Evolutionary conservation across 805 yeast species (phyloP).

Genomic region (Starmerella lactis-condensi): DNA sequence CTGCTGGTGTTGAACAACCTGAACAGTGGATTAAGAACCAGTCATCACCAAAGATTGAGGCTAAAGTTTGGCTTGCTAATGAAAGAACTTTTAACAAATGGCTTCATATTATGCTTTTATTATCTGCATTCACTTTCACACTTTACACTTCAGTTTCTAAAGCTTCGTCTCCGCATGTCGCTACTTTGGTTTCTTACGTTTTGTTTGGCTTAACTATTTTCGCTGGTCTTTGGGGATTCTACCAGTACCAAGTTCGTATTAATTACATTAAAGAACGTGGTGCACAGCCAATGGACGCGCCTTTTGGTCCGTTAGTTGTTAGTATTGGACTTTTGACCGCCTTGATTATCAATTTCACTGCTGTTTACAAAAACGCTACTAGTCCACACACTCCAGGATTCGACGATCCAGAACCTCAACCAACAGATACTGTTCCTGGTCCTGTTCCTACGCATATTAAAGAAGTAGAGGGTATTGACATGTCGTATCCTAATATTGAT

Average conservation of each 20-base stretch:
- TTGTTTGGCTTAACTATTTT: slow-evolving; percentile 70
- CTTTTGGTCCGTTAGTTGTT: slow-evolving; percentile 71
- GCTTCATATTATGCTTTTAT: slow-evolving; percentile 72
- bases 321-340: slow-evolving; percentile 51
- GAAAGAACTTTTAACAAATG: slow-evolving; percentile 94
- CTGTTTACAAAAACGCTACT: slow-evolving; percentile 44
- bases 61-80: slow-evolving; percentile 96
- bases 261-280: slow-evolving; percentile 60
- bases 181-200: slow-evolving; percentile 53
- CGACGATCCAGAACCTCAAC: too few relatives aligned
- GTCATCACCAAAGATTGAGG: slow-evolving; percentile 86
- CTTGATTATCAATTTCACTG: slow-evolving; percentile 50
- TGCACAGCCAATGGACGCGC: slow-evolving; percentile 73
- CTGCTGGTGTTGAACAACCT: slow-evolving; percentile 80
- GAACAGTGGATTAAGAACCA: slow-evolving; percentile 60
- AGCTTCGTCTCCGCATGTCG: slow-evolving; percentile 39
- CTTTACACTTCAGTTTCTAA: slow-evolving; percentile 56
- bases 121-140: slow-evolving; percentile 70
- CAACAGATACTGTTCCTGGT: too few relatives aligned
- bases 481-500: too few relatives aligned
- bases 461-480: too few relatives aligned
- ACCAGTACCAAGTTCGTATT: slow-evolving; percentile 51
- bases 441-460: too few relatives aligned
- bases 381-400: too few relatives aligned
- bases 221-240: slow-evolving; percentile 78